These are phyloP conservation scores for Dioscorea cayenensis DNA, from an alignment of 116 monocot species.

Conservation along the genomic window DNA sequence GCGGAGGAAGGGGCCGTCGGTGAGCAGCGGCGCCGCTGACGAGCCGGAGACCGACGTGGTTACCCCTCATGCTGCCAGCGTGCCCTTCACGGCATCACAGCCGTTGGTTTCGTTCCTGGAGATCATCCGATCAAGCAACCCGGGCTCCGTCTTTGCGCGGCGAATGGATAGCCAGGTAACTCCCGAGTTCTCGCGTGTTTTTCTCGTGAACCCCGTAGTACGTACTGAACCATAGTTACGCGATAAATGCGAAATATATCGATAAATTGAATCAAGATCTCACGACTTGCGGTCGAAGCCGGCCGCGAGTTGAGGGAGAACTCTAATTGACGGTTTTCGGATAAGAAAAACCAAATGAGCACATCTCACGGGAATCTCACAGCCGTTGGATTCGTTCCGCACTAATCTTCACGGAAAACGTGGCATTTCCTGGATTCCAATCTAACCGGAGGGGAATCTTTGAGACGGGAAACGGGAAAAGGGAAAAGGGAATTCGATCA, in stretches of 20 bases:
- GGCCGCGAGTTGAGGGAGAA: not conserved
- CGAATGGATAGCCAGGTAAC: constrained; percentile 50
- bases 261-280: not conserved
- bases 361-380: not conserved
- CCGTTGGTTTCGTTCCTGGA: constrained; percentile 60
- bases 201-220: not conserved
- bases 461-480: no score
- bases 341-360: not conserved
- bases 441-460: no score
- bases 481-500: no score
- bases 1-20: constrained; percentile 10
- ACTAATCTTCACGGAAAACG: no score
- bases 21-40: constrained; percentile 16
- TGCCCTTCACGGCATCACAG: constrained; percentile 25
- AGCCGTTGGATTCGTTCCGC: no score
- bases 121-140: constrained; percentile 47
- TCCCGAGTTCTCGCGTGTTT: constrained; percentile 1
- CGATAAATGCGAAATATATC: not conserved
- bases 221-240: not conserved
- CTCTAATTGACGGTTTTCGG: not conserved
- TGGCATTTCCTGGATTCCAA: no score
- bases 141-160: constrained; percentile 60
- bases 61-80: not conserved
- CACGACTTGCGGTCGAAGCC: not conserved
- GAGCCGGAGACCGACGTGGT: constrained; percentile 21